Evolutionary conservation across 2,329 filamentous ascomycete genomes (phyloP).

Genomic region (Trichophyton verrucosum): DNA sequence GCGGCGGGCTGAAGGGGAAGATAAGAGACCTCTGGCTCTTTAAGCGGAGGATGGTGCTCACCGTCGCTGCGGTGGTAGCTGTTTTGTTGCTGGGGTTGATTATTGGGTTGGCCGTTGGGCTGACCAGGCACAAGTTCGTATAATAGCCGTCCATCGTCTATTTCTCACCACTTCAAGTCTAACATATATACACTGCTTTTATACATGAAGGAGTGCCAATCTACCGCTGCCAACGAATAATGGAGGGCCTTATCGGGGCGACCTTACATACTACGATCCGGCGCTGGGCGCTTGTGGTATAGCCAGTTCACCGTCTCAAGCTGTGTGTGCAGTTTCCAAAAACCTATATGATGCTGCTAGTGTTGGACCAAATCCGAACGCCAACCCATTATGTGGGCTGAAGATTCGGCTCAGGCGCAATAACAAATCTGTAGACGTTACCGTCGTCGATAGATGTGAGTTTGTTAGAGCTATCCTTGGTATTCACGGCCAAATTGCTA

Average conservation of each 20-base stretch:
- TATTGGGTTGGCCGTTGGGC: constrained; percentile 24
- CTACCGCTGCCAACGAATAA: constrained; percentile 41
- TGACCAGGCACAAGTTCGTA: constrained; percentile 10
- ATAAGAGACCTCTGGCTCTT: not conserved
- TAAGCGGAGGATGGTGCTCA: constrained; percentile 7
- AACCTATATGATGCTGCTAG: constrained; percentile 50
- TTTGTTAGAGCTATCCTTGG: not conserved
- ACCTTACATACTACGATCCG: constrained; percentile 58
- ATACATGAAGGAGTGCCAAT: constrained; percentile 19
- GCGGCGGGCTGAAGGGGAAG: constrained; percentile 8
- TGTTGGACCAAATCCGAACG: constrained; percentile 45
- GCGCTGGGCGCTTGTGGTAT: constrained; percentile 58
- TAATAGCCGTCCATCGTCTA: not conserved
- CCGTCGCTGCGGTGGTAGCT: constrained; percentile 8
- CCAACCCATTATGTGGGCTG: constrained; percentile 54
- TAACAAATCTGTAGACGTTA: constrained; percentile 47
- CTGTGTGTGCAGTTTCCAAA: constrained; percentile 55
- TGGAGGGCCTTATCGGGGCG: constrained; percentile 45
- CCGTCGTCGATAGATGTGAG: constrained; percentile 55
- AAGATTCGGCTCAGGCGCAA: constrained; percentile 50
- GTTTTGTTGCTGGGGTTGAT: constrained; percentile 22
- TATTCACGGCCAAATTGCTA: constrained; percentile 2
- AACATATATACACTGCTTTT: no score
- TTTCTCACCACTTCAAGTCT: not conserved
- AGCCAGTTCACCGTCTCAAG: constrained; percentile 41